A percentile compares a stretch with the other conserved stretches of the same genome.
Conservation (phyloP, 805 yeast species). For the Tetrapisispora fleetii region DNA sequence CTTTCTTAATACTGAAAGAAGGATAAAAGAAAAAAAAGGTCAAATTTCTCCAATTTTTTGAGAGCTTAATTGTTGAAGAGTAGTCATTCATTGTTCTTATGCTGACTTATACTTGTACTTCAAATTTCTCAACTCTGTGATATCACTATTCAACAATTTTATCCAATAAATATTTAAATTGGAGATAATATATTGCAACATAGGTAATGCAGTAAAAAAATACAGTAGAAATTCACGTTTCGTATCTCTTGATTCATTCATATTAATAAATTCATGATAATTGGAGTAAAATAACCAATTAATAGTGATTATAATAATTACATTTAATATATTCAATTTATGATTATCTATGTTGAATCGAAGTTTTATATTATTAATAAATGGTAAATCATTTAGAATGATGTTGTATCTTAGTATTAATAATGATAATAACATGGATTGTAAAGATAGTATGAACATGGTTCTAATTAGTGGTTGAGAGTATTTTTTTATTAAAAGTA, state of each 20-base stretch:
- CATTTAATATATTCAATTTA: constrained; percentile 14
- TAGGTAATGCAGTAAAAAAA: constrained; percentile 12
- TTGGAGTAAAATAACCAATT: constrained; percentile 19
- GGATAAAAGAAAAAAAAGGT: too few species aligned
- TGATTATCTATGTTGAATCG: constrained; percentile 9
- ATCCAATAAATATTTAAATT: constrained; percentile 15
- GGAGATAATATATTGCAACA: constrained; percentile 15
- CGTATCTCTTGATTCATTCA: not conserved
- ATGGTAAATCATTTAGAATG: constrained; percentile 11
- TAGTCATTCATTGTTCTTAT: constrained; percentile 2
- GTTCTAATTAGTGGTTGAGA: constrained; percentile 6
- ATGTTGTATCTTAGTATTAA: constrained; percentile 21
- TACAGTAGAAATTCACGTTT: not conserved
- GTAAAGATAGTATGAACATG: constrained; percentile 11
- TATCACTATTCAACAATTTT: constrained; percentile 15
- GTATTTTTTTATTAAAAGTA: constrained; percentile 35
- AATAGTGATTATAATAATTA: constrained; percentile 18
- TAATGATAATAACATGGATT: constrained; percentile 21
- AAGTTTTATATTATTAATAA: constrained; percentile 10
- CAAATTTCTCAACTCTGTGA: constrained; percentile 15
- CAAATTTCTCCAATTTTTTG: too few species aligned
- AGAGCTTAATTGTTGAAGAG: too few species aligned
- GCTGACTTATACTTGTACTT: constrained; percentile 28
- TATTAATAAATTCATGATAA: constrained; percentile 5
- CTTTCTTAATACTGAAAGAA: too few species aligned